phyloP scores from a whole-genome alignment of 768 basidiomycete genomes.

The Porpolomopsis calyptriformis region DNA sequence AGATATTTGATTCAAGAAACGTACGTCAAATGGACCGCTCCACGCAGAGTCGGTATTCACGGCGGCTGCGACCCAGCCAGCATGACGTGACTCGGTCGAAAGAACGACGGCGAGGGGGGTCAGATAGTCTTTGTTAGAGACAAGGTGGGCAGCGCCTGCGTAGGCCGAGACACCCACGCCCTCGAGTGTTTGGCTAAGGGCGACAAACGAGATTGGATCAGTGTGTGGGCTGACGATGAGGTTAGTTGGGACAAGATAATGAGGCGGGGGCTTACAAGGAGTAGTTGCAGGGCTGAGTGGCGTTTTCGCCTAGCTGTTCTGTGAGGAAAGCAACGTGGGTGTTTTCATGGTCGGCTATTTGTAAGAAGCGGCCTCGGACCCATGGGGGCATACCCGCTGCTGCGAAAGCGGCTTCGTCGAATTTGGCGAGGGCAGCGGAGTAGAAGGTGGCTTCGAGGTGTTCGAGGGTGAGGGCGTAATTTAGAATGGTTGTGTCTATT shows the following conservation, averaged over 20 bases:
- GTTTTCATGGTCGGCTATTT: conserved; percentile 40
- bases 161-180: conserved; percentile 48
- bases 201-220: conserved; percentile 33
- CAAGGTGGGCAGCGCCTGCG: conserved; percentile 39
- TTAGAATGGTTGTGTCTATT: conserved; percentile 24
- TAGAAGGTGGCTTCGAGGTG: conserved; percentile 39
- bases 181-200: conserved; percentile 39
- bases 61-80: conserved; percentile 37
- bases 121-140: conserved; percentile 31
- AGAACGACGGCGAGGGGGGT: conserved; percentile 52
- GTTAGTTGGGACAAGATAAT: neutral
- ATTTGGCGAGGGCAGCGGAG: conserved; percentile 28
- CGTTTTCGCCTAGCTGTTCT: conserved; percentile 23
- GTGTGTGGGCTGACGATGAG: conserved; percentile 26
- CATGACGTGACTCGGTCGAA: conserved; percentile 42
- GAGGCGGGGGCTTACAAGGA: conserved; percentile 15
- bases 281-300: conserved; percentile 29
- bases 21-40: conserved; percentile 36
- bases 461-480: conserved; percentile 36
- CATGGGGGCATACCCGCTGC: conserved; percentile 34
- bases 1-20: neutral
- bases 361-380: conserved; percentile 36
- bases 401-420: conserved; percentile 30
- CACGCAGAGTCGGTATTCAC: conserved; percentile 32
- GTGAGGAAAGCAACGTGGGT: conserved; percentile 32